A percentile compares a stretch with the other conserved stretches of the same genome.
phyloP scores from a whole-genome alignment of 1,284 basidiomycete species.

The Lentinula novae-zelandiae region DNA sequence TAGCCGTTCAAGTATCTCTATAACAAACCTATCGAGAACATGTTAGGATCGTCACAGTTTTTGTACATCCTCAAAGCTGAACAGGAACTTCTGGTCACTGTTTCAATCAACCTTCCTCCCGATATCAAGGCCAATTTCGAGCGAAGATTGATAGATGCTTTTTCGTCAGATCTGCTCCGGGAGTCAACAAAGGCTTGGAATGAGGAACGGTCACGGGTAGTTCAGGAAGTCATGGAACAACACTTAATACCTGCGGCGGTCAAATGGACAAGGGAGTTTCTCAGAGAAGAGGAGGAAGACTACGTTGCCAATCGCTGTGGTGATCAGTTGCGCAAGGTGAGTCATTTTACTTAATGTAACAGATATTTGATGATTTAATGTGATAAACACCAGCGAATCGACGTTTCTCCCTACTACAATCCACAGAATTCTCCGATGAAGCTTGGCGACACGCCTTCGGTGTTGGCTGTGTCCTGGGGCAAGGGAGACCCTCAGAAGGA shows the following conservation, averaged over 20 bases:
- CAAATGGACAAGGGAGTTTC: slow-evolving; percentile 88
- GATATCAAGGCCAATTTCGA: slow-evolving; percentile 65
- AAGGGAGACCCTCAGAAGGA: slow-evolving; percentile 92
- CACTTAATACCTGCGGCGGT: slow-evolving; percentile 80
- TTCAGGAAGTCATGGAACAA: slow-evolving; percentile 76
- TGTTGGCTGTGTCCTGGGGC: slow-evolving; percentile 93
- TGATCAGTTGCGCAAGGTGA: slow-evolving; percentile 67
- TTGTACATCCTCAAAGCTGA: slow-evolving; percentile 92
- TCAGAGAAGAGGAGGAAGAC: slow-evolving; percentile 91
- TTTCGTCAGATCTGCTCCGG: slow-evolving; percentile 82
- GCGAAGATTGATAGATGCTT: slow-evolving; percentile 75
- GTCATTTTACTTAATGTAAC: slow-evolving; percentile 21
- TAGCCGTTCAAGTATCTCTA: slow-evolving; percentile 95
- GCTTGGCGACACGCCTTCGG: slow-evolving; percentile 74
- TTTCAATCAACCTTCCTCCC: slow-evolving; percentile 70
- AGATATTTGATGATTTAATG: slow-evolving; percentile 17
- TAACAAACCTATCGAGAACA: slow-evolving; percentile 75
- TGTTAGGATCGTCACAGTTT: slow-evolving; percentile 79
- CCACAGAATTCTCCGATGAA: slow-evolving; percentile 57
- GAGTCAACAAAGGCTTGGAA: slow-evolving; percentile 94
- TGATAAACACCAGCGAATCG: slow-evolving; percentile 48
- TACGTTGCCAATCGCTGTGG: slow-evolving; percentile 68
- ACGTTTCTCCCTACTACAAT: slow-evolving; percentile 72
- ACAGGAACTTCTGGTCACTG: slow-evolving; percentile 79
- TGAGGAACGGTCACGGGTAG: slow-evolving; percentile 75